phyloP scores from a whole-genome alignment of 1,284 basidiomycete genomes.

The Veloboletus limbatus region DNA sequence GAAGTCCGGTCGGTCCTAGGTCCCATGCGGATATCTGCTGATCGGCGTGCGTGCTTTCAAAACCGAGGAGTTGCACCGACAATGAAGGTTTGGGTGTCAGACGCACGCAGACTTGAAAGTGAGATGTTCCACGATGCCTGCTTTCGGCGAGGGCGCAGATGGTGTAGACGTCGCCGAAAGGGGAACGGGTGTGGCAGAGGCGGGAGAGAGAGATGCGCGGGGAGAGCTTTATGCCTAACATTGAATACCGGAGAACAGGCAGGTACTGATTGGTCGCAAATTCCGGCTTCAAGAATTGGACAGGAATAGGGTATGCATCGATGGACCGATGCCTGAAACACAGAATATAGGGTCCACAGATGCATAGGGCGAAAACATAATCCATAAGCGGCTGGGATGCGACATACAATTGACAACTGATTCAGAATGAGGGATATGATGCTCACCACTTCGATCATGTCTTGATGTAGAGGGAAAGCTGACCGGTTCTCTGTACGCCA shows the following conservation, averaged over 20 bases:
- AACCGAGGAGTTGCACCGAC: constrained; percentile 32
- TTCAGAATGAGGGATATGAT: background rate
- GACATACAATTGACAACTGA: background rate
- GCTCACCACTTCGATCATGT: constrained; percentile 8
- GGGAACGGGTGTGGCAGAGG: constrained; percentile 2
- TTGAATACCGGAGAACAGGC: constrained; percentile 26
- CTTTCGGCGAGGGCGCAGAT: constrained; percentile 46
- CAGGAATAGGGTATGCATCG: constrained; percentile 41
- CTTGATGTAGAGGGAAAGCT: constrained; percentile 1
- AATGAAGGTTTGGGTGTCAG: constrained; percentile 21
- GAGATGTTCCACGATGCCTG: constrained; percentile 44
- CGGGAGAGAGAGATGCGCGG: constrained; percentile 41
- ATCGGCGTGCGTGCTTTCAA: constrained; percentile 12
- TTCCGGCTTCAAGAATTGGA: background rate
- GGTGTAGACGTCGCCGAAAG: constrained; percentile 15
- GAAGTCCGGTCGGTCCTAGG: constrained; percentile 41
- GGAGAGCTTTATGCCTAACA: constrained; percentile 34
- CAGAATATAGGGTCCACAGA: constrained; percentile 46
- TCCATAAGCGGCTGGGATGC: constrained; percentile 46
- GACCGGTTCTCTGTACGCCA: constrained; percentile 15
- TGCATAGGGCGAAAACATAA: constrained; percentile 36
- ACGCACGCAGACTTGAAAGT: constrained; percentile 37
- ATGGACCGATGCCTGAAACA: constrained; percentile 47
- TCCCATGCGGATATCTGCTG: constrained; percentile 35
- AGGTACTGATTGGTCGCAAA: background rate